Base-by-base conservation (phyloP, 306 rosid genomes). In the Pterocarpus macrocarpus region DNA sequence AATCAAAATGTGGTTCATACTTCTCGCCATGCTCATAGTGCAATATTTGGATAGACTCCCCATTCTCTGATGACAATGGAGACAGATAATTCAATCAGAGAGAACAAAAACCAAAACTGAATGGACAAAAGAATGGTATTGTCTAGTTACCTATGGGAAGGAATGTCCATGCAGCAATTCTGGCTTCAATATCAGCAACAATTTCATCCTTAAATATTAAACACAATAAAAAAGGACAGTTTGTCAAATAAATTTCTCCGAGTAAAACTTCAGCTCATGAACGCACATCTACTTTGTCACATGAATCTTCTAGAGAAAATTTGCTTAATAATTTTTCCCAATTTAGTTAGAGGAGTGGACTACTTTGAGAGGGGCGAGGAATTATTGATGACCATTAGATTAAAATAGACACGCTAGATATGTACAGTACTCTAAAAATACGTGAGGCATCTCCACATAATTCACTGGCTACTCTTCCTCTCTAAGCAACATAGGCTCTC, bases 111-210 rank as follows among this genome's bases (percentile, higher is more conserved):
- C 0, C 66, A 81, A 64, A 45, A 15, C 56, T 41, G 50, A 76
- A 79, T 64, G 32, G 44, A 77, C 6, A 11, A 14, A 55, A 33
- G 36, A 71, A 77, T 69, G 28, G 59, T 43, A 47, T n/a, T 38
- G 61, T 47, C 52, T 69, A 69, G 81, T 80, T 79, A 95, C 99
- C 97, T 61, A 64, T 0, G 28, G 98, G 99, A 86, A 91, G 92
- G 86, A 95, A 93, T 58, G 99, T 95, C 99, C 98, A 95, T 61
- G 97, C 85, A 7, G 97, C 91, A 78, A 95, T 64, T 88, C 91
- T 86, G n/a, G 81, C 80, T 88, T 95, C 99, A n/a, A 95, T 81
- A 69, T 22, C 62, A 75, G 90, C 84, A 73, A 95, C 86, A 67
- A 90, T 7, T 64, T 89, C 86, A 88, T 95, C 99, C 99, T 95